Percentiles rank a stretch among this genome's conserved stretches.
These are phyloP conservation scores for Nakazawaea siamensis DNA, from an alignment of 805 yeast species.

Conservation along the genomic window DNA sequence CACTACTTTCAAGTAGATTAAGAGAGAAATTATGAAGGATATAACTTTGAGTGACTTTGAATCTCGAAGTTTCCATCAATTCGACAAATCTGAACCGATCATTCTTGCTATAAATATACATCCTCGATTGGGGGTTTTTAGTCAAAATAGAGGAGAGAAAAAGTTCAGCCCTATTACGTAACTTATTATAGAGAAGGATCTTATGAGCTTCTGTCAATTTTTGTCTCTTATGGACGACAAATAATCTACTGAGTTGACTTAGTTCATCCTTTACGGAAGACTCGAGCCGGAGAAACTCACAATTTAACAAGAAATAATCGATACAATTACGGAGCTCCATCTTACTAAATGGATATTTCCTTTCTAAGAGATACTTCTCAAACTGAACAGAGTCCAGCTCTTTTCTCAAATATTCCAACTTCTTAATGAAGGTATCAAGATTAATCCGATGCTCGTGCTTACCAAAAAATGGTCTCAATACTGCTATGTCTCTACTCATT, in stretches of 20 bases:
- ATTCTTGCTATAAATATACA: background rate
- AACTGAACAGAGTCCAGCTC: constrained; percentile 1
- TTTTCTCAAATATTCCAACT: background rate
- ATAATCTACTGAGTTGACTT: background rate
- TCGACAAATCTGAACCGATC: background rate
- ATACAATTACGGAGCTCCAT: background rate
- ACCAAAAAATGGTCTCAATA: constrained; percentile 3
- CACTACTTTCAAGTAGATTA: too few species aligned
- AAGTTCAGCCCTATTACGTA: too few species aligned
- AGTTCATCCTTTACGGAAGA: background rate
- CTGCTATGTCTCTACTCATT: background rate
- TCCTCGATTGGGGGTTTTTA: too few species aligned
- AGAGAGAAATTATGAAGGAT: background rate
- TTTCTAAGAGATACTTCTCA: background rate
- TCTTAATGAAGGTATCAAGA: background rate
- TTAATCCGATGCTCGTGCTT: constrained; percentile 1
- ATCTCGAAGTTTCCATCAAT: background rate
- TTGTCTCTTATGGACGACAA: too few species aligned
- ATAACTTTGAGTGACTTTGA: background rate
- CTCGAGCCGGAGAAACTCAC: constrained; percentile 1
- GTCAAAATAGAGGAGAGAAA: too few species aligned
- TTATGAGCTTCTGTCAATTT: too few species aligned
- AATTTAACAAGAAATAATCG: background rate
- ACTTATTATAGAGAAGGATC: too few species aligned
- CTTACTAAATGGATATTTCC: background rate